These are phyloP conservation scores for Hypholoma fasciculare DNA, from an alignment of 768 basidiomycete species.

Conservation along the genomic window DNA sequence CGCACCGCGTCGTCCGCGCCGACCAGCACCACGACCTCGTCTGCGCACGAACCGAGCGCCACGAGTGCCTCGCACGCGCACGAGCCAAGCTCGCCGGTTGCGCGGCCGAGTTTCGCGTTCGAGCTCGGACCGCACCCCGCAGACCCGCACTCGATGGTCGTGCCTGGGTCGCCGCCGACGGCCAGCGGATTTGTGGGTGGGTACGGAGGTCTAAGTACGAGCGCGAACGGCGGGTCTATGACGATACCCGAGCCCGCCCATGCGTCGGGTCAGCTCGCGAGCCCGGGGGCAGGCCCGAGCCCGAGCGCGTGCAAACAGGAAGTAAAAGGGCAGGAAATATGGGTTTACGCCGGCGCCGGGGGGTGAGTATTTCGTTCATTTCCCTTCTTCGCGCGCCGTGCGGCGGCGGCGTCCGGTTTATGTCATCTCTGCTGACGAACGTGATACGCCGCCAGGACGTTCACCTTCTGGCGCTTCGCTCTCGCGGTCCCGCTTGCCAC, in stretches of 20 bases:
- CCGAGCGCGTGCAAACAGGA: no score
- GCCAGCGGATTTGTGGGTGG: not conserved
- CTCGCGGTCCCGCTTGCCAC: slow-evolving; percentile 75
- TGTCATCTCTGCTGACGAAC: not conserved
- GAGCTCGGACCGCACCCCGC: slow-evolving; percentile 75
- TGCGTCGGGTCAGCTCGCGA: not conserved
- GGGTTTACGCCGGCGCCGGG: slow-evolving; percentile 58
- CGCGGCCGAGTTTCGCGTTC: slow-evolving; percentile 30
- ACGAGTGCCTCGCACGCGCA: not conserved
- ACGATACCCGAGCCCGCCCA: not conserved
- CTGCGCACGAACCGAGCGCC: no score
- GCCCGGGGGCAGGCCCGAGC: no score
- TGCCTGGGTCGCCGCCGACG: slow-evolving; percentile 24
- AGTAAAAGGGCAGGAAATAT: slow-evolving; percentile 62
- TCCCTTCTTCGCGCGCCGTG: not conserved
- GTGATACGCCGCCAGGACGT: slow-evolving; percentile 50
- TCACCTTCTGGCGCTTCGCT: slow-evolving; percentile 93
- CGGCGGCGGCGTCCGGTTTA: not conserved
- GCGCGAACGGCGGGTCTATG: not conserved
- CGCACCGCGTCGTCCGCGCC: not conserved
- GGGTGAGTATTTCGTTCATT: slow-evolving; percentile 40
- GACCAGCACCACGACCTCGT: no score
- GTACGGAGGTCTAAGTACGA: not conserved
- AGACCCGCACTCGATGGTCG: slow-evolving; percentile 59
- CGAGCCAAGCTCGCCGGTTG: not conserved